phyloP scores from a whole-genome alignment of 345 rosid genomes.

The Arabidopsis thaliana region DNA sequence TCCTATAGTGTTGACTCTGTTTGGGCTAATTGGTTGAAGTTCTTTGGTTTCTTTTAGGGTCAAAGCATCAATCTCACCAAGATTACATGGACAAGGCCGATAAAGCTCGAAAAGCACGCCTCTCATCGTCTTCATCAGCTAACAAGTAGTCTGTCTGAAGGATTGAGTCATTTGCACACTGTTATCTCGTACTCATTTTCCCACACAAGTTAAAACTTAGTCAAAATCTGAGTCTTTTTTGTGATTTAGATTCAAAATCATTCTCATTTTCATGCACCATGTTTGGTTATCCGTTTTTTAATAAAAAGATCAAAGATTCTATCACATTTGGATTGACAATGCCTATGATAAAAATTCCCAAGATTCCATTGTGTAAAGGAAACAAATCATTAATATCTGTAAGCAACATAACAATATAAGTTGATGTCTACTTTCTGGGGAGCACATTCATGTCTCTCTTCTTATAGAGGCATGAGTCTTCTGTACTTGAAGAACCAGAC shows the following conservation, averaged over 20 bases:
- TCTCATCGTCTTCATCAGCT: slow-evolving; percentile 56
- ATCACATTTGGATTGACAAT: slow-evolving; percentile 6
- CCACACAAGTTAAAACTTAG: not conserved
- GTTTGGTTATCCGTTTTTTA: slow-evolving; percentile 7
- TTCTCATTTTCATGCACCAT: not conserved
- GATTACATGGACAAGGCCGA: slow-evolving; percentile 91
- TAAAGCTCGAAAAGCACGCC: slow-evolving; percentile 72
- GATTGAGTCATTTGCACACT: not conserved
- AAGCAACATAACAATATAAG: slow-evolving; percentile 22
- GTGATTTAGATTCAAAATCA: not conserved
- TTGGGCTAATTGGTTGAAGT: not conserved
- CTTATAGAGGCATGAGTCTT: slow-evolving; percentile 86
- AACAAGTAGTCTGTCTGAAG: slow-evolving; percentile 42
- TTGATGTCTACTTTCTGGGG: slow-evolving; percentile 19
- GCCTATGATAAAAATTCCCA: not conserved
- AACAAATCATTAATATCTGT: slow-evolving; percentile 10
- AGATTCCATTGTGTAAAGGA: slow-evolving; percentile 17
- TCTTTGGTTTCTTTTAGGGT: slow-evolving; percentile 46
- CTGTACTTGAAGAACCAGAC: slow-evolving; percentile 89
- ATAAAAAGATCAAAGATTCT: slow-evolving; percentile 4
- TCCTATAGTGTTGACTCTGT: not conserved
- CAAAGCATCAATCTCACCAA: slow-evolving; percentile 89
- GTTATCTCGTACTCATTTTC: not conserved
- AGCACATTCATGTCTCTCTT: slow-evolving; percentile 21
- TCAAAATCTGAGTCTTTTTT: not conserved